Base-by-base conservation (phyloP, 345 rosid species). In the Populus ilicifolia region DNA sequence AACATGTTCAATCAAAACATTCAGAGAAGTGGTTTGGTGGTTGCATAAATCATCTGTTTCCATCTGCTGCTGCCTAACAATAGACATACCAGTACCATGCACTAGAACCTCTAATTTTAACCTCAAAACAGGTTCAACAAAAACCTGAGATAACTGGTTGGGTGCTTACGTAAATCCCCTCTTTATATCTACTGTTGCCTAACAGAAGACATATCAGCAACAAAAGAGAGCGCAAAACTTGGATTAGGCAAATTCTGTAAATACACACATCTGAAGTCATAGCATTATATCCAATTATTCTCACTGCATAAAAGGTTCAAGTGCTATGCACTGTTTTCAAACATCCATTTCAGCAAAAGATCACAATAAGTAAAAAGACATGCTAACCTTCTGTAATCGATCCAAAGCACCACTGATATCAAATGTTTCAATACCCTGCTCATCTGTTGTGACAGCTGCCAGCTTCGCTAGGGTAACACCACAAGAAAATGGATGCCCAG, bases 401-500 rank as follows among this genome's bases (percentile, higher is more conserved):
- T 96, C 98, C 85, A 92, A 79, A 79, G 99, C 99, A 74, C 99
- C 98, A 87, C 99, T 96, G 39, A 97, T 81, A 86, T 96, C 99
- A 83, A 96, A 96, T 61, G 97, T 96, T 88, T 96, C 99, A 79
- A 93, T 93, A 78, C 92, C 99, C 78, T 89, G 92, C 76, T 93
- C 99, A 86, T 96, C 99, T 89, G 87, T 90, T 62, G 99, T 96
- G 73, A 96, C 98, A 80, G 99, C 99, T 71, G 99, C 99, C 69
- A 96, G 94, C 86, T 90, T 96, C 71, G 98, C 99, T 77, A 96
- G 84, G 70, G 99, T 91, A 88, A 92, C 84, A 71, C 99, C 99
- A 78, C 92, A 87, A 75, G 91, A 86, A 90, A 96, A 96, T 30
- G 99, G 97, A 85, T 88, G 89, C 79, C 95, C 92, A 5, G 86